Evolutionary conservation across 306 rosid genomes (phyloP).

Genomic region (Astragalus glycyphyllos): DNA sequence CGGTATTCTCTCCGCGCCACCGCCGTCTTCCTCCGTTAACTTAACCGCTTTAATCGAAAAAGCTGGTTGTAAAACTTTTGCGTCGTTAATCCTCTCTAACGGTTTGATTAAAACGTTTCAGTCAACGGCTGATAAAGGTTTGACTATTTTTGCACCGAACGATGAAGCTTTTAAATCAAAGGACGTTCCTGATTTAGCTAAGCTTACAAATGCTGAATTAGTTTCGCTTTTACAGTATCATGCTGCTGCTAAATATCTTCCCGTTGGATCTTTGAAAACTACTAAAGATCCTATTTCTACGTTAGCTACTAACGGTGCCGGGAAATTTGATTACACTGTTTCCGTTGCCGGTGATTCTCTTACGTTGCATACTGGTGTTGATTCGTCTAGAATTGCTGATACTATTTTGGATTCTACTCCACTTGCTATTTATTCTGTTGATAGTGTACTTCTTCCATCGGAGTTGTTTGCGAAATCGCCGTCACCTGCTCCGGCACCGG

Average conservation of each 20-base stretch:
- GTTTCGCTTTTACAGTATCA: slow-evolving; percentile 81
- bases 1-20: slow-evolving; percentile 78
- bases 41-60: slow-evolving; percentile 78
- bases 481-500: slow-evolving; percentile 75
- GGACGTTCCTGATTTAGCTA: slow-evolving; percentile 79
- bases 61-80: slow-evolving; percentile 78
- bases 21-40: slow-evolving; percentile 73
- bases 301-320: slow-evolving; percentile 79
- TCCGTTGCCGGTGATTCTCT: slow-evolving; percentile 69
- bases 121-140: slow-evolving; percentile 64
- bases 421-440: slow-evolving; percentile 67
- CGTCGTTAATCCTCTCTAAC: slow-evolving; percentile 54
- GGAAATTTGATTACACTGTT: slow-evolving; percentile 62
- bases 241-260: slow-evolving; percentile 65
- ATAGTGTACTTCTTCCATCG: slow-evolving; percentile 67
- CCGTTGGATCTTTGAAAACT: slow-evolving; percentile 76
- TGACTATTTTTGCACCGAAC: slow-evolving; percentile 82
- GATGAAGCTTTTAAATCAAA: slow-evolving; percentile 88
- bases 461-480: slow-evolving; percentile 80
- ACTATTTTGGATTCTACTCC: slow-evolving; percentile 82
- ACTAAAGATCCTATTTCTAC: slow-evolving; percentile 60
- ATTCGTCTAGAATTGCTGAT: slow-evolving; percentile 71
- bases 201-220: slow-evolving; percentile 79
- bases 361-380: slow-evolving; percentile 86
- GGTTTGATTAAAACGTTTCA: slow-evolving; percentile 75